These are phyloP conservation scores for Spathaspora passalidarum DNA, from an alignment of 805 yeast species.

Conservation along the genomic window DNA sequence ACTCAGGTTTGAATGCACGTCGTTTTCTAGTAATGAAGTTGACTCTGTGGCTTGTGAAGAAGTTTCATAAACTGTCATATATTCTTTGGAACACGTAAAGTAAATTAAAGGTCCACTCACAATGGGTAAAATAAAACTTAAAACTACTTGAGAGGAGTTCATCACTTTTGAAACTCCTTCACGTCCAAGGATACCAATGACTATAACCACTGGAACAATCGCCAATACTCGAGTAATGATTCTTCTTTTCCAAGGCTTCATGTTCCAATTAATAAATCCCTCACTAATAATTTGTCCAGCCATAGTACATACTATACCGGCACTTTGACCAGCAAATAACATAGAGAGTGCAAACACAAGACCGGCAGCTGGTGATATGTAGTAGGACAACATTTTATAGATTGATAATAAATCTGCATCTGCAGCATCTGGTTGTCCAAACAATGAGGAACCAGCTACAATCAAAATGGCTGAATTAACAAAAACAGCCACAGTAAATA, in stretches of 20 bases:
- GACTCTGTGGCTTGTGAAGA: constrained; percentile 10
- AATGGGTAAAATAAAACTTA: constrained; percentile 42
- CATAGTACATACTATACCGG: constrained; percentile 49
- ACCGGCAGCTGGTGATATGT: constrained; percentile 45
- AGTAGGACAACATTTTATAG: constrained; percentile 41
- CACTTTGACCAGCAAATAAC: constrained; percentile 46
- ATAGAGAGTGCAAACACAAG: constrained; percentile 43
- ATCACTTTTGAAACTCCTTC: constrained; percentile 44
- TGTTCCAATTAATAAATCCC: constrained; percentile 44
- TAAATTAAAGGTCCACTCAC: constrained; percentile 46
- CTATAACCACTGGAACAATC: constrained; percentile 39
- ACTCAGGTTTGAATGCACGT: background rate
- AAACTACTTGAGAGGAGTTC: constrained; percentile 44
- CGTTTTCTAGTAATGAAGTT: constrained; percentile 11
- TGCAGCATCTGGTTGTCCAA: constrained; percentile 42
- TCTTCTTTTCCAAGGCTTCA: constrained; percentile 43
- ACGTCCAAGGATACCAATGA: constrained; percentile 36
- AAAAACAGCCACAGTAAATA: constrained; percentile 42
- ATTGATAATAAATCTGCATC: constrained; percentile 46
- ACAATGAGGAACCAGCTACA: constrained; percentile 43
- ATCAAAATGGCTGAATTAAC: constrained; percentile 44
- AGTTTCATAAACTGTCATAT: constrained; percentile 36
- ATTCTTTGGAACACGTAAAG: constrained; percentile 38
- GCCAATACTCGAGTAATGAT: constrained; percentile 40
- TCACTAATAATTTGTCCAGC: constrained; percentile 47